phyloP scores from a whole-genome alignment of 257 asterid genomes.

The Mentha longifolia region DNA sequence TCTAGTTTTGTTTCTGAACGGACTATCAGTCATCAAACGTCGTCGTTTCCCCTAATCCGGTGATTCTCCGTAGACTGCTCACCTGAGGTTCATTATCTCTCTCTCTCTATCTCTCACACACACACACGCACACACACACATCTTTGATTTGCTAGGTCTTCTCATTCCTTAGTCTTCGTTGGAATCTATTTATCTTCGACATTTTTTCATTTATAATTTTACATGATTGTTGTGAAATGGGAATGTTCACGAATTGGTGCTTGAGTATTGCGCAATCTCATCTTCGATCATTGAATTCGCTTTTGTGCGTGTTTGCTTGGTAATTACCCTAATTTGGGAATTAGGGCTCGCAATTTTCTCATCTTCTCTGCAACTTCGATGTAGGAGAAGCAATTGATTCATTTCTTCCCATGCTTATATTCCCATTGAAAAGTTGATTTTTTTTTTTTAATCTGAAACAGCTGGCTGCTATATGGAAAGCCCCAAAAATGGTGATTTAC shows the following conservation, averaged over 20 bases:
- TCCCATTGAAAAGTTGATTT: background rate
- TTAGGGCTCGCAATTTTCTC: background rate
- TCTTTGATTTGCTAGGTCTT: background rate
- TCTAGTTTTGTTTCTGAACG: background rate
- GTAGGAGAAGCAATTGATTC: background rate
- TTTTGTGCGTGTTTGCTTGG: background rate
- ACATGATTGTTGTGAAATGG: background rate
- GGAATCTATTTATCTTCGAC: background rate
- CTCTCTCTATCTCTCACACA: background rate
- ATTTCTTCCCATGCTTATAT: background rate
- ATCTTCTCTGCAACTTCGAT: background rate
- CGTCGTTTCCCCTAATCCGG: background rate
- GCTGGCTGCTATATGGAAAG: background rate
- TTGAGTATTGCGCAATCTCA: background rate
- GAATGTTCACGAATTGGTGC: background rate
- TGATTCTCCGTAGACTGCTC: background rate
- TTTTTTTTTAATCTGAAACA: background rate
- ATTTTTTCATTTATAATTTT: background rate
- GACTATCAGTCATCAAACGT: background rate
- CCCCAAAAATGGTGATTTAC: conserved; percentile 29
- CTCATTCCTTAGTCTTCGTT: background rate
- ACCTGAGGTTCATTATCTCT: too few species aligned
- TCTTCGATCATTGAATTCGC: background rate
- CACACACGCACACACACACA: background rate
- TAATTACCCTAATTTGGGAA: background rate